phyloP scores from a whole-genome alignment of 352 stramenopile species.

The Globisporangium paroecandrum region DNA sequence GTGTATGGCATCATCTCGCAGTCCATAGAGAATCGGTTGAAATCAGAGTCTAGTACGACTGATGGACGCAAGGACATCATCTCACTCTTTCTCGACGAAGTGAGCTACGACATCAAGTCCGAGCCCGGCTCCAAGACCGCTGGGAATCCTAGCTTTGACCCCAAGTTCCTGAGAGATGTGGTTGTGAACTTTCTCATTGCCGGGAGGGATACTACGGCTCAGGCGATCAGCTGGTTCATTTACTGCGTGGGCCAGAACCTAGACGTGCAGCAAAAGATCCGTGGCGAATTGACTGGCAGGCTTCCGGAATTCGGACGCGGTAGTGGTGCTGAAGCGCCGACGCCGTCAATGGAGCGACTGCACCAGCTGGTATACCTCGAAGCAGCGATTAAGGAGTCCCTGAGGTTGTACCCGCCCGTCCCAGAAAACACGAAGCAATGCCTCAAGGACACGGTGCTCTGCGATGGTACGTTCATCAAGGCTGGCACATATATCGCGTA shows the following conservation, averaged over 20 bases:
- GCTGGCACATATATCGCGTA: conserved; percentile 30
- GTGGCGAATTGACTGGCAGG: neutral
- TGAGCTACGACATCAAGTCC: conserved; percentile 21
- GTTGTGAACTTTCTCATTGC: conserved; percentile 52
- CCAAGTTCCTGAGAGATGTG: conserved; percentile 32
- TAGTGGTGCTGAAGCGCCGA: neutral
- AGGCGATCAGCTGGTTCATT: conserved; percentile 41
- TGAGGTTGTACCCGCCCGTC: neutral
- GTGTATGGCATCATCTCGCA: conserved; percentile 34
- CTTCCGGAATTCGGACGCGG: neutral
- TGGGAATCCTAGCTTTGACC: neutral
- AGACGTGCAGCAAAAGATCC: neutral
- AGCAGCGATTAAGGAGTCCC: neutral
- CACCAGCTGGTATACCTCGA: neutral
- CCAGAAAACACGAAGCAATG: neutral
- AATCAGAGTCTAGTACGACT: neutral
- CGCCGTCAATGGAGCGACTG: neutral
- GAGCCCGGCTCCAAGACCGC: neutral
- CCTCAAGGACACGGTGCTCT: conserved; percentile 23
- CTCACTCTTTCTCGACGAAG: conserved; percentile 37
- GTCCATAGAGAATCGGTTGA: conserved; percentile 18
- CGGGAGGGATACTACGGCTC: conserved; percentile 42
- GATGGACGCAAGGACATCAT: conserved; percentile 28
- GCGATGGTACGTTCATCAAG: conserved; percentile 59
- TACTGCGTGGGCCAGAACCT: conserved; percentile 18